These are phyloP conservation scores for Lachnellula suecica DNA, from an alignment of 2,329 filamentous ascomycete species.

Conservation along the genomic window DNA sequence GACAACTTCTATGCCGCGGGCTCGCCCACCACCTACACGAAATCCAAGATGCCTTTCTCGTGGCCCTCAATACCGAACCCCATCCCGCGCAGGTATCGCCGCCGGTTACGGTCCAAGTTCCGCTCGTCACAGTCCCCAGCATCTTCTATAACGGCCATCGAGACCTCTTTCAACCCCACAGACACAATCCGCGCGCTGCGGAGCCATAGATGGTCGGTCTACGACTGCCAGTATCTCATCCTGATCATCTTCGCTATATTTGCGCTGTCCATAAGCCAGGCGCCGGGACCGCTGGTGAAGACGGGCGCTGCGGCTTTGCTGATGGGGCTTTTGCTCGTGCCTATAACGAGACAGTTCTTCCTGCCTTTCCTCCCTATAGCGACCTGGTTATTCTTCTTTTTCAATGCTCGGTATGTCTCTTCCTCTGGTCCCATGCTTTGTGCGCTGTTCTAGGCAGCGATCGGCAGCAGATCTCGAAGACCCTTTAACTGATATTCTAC, in stretches of 20 bases:
- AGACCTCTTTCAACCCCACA: constrained; percentile 78
- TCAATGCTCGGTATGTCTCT: constrained; percentile 63
- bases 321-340: constrained; percentile 71
- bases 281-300: constrained; percentile 76
- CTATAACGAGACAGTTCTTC: constrained; percentile 87
- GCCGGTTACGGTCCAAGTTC: constrained; percentile 68
- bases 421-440: not conserved
- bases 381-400: constrained; percentile 88
- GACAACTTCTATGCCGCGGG: constrained; percentile 23
- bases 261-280: constrained; percentile 78
- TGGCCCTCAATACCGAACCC: constrained; percentile 48
- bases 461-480: constrained; percentile 9
- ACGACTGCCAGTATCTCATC: constrained; percentile 83
- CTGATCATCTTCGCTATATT: constrained; percentile 76
- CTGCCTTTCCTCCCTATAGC: constrained; percentile 83
- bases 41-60: constrained; percentile 40
- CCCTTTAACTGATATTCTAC: constrained; percentile 17
- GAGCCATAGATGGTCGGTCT: constrained; percentile 75
- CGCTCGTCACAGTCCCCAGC: constrained; percentile 65
- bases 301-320: constrained; percentile 67
- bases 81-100: constrained; percentile 64
- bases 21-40: constrained; percentile 29
- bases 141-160: constrained; percentile 71
- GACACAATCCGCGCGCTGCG: constrained; percentile 76
- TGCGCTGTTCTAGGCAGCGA: constrained; percentile 6